Base-by-base conservation (phyloP, 768 basidiomycete genomes). In the button mushroom (Agaricus bisporus) region DNA sequence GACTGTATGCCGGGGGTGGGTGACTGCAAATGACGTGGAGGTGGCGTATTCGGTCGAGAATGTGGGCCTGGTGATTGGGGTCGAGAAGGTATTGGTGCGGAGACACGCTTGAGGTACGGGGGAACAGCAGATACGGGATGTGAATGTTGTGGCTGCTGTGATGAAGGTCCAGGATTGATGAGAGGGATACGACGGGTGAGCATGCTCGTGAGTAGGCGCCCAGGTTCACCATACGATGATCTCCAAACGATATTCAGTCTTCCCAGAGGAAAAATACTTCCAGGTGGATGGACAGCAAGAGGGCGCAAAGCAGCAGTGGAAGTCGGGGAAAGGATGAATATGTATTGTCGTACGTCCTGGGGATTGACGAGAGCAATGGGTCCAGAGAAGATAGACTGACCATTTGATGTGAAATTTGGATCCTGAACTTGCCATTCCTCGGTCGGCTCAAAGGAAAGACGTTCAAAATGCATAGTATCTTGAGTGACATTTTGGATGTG, bases 401-500 rank as follows among this genome's bases (percentile, higher is more conserved):
- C 55, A 20, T 61, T 60, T 18, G 66, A 57, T 9, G 63, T 65
- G 9, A 70, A 49, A 57, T 86, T 88, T 5, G 67, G 73, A 57
- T 89, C 84, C 48, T 75, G 63, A 8, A 74, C 79, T 20, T 70
- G 66, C 88, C 87, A 87, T 4, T 78, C 79, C 9, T 84, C 85
- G 6, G 81, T 77, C 46, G 82, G 80, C 53, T 91, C 88, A 52
- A 98, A 82, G 9, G 74, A 69, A 77, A 97, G 87, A n/a, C 78
- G 80, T 58, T 91, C 86, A 56, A 91, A 89, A 73, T 78, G 83
- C 70, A 94, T 78, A 2, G 85, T 76, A 12, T 85, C 82, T 50
- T 82, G 79, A 0, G 88, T 91, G 53, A 88, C 72, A 61, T 98
- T 98, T 63, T 95, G 92, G 10, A 95, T 84, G 62, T 95, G 91